A percentile compares a stretch with the other conserved stretches of the same genome.
Conservation (phyloP, 495 filamentous ascomycete genomes). For the Cladorrhinum samala region DNA sequence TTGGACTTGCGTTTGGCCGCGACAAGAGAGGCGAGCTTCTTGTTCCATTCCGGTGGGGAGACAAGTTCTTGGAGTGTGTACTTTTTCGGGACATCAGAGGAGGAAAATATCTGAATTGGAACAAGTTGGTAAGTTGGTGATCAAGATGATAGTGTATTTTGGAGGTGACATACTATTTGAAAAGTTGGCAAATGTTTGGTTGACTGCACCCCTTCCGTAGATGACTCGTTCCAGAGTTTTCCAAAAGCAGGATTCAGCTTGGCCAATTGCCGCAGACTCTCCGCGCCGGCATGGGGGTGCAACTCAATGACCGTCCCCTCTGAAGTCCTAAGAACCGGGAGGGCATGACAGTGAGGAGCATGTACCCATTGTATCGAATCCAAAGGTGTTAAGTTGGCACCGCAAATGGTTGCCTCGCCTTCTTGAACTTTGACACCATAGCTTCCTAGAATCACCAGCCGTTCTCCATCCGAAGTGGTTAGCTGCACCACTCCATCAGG, state of each 20-base stretch:
- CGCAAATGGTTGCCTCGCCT: slow-evolving; percentile 57
- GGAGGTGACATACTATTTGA: slow-evolving; percentile 28
- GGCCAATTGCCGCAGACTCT: slow-evolving; percentile 51
- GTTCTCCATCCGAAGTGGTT: slow-evolving; percentile 35
- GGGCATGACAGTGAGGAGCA: slow-evolving; percentile 68
- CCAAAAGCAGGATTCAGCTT: slow-evolving; percentile 63
- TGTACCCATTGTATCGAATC: slow-evolving; percentile 54
- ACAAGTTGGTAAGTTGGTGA: slow-evolving; percentile 10
- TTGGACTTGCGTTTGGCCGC: slow-evolving; percentile 34
- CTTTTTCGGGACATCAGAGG: slow-evolving; percentile 38
- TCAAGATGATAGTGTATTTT: not conserved
- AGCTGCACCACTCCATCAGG: slow-evolving; percentile 25
- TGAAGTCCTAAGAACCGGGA: slow-evolving; percentile 62
- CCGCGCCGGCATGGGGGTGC: slow-evolving; percentile 42
- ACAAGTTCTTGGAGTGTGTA: slow-evolving; percentile 53
- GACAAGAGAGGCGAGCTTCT: slow-evolving; percentile 32
- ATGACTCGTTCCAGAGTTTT: slow-evolving; percentile 63
- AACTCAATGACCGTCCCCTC: slow-evolving; percentile 47
- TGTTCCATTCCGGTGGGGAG: slow-evolving; percentile 61
- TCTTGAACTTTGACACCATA: slow-evolving; percentile 63
- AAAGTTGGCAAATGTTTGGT: slow-evolving; percentile 24
- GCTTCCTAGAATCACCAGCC: slow-evolving; percentile 61
- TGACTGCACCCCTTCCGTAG: not conserved
- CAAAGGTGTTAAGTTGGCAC: slow-evolving; percentile 55
- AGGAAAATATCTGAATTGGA: slow-evolving; percentile 40